Percentiles rank a stretch among this genome's conserved stretches.
Conservation (phyloP, 1,139 yeast genomes). For the Yamadazyma atmosphaerica region DNA sequence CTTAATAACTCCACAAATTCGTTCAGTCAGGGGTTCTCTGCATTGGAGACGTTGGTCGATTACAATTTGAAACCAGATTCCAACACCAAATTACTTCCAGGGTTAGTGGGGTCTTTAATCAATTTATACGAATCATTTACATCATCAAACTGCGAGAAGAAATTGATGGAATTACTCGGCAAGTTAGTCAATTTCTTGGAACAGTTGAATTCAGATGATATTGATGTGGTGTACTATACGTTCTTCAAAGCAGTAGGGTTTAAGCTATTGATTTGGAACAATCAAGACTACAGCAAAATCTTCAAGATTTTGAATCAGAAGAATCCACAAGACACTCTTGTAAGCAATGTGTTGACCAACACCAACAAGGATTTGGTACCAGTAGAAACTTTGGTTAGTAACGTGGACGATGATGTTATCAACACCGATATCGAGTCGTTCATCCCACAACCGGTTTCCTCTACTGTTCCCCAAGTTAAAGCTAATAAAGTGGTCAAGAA, state of each 20-base stretch:
- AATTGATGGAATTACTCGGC: conserved; percentile 25
- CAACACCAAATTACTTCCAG: conserved; percentile 29
- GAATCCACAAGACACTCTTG: conserved; percentile 31
- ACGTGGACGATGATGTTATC: conserved; percentile 28
- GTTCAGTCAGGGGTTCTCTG: conserved; percentile 44
- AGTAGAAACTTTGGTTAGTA: conserved; percentile 34
- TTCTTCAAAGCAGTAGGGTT: conserved; percentile 52
- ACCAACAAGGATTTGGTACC: conserved; percentile 27
- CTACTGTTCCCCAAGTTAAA: conserved; percentile 6
- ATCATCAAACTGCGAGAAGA: conserved; percentile 16
- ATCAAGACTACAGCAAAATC: conserved; percentile 28
- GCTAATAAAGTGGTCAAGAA: conserved; percentile 23
- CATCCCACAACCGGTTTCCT: conserved; percentile 8
- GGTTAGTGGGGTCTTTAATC: conserved; percentile 46
- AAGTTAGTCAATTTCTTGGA: conserved; percentile 20
- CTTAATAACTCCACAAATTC: conserved; percentile 38
- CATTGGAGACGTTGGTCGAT: conserved; percentile 38
- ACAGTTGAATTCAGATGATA: conserved; percentile 5
- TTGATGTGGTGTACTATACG: conserved; percentile 27
- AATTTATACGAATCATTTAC: conserved; percentile 44
- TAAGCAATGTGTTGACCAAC: conserved; percentile 29
- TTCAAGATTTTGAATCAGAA: conserved; percentile 30
- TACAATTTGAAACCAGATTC: conserved; percentile 14
- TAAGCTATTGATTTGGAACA: conserved; percentile 38
- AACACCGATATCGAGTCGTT: conserved; percentile 25